These are phyloP conservation scores for Dothiorella sarmentorum DNA, from an alignment of 2,329 filamentous ascomycete genomes.

Conservation along the genomic window DNA sequence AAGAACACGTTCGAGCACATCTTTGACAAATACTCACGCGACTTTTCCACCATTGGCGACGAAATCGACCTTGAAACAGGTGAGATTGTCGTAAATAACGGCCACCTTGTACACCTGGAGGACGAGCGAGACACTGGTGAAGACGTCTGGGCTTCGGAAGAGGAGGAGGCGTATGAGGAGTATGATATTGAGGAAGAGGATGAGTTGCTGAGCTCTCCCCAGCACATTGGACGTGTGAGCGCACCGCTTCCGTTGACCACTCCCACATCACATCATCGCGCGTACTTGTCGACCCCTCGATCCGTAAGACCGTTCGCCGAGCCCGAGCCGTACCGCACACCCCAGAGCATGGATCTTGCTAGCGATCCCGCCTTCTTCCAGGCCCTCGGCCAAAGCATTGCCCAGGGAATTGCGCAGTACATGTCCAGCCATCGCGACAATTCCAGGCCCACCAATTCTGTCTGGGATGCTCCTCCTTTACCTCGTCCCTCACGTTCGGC, in stretches of 20 bases:
- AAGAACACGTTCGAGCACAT: slow-evolving; percentile 85
- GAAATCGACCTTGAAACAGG: slow-evolving; percentile 84
- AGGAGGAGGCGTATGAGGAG: not conserved
- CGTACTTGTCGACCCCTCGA: not conserved
- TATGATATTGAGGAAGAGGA: not conserved
- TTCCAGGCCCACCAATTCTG: not conserved
- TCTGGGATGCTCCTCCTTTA: slow-evolving; percentile 11
- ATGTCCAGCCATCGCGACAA: slow-evolving; percentile 19
- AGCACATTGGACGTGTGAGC: not conserved
- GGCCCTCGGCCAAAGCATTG: slow-evolving; percentile 33
- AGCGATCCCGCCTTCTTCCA: slow-evolving; percentile 24
- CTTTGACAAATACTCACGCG: slow-evolving; percentile 80
- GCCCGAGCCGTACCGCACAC: not conserved
- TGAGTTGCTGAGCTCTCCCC: slow-evolving; percentile 5
- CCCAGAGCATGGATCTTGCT: not conserved
- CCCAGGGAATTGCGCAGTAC: slow-evolving; percentile 32
- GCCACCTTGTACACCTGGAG: slow-evolving; percentile 68
- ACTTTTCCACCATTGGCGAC: slow-evolving; percentile 81
- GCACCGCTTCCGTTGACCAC: not conserved
- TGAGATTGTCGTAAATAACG: slow-evolving; percentile 83
- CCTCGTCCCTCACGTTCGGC: not conserved
- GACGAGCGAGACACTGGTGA: slow-evolving; percentile 53
- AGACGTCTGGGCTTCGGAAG: not conserved
- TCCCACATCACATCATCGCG: not conserved
- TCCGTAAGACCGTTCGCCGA: not conserved